Evolutionary conservation across 1,284 basidiomycete species (phyloP), one percentile per base, ranked within the genome.

Genomic region (Ceratorhiza oryzae-sativae): DNA sequence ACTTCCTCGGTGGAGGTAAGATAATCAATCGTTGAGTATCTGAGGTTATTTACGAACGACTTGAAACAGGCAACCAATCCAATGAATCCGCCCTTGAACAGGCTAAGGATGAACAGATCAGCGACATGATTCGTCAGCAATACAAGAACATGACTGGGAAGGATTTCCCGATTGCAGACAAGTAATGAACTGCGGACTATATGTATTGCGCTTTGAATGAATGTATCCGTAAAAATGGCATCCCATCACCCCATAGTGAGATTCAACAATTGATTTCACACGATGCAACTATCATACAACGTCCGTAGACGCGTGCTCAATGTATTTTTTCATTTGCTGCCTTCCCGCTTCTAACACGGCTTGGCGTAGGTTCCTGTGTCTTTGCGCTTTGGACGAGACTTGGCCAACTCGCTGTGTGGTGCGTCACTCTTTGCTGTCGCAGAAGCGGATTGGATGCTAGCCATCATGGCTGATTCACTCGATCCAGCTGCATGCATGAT

Each of bases 41-140:
- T 34, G 8, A 18, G 20, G 10, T 27, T 0, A 32, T 6, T n/a
- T 55, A 3, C 63, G 53, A 23, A 67, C 32, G 18, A 10, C 30
- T 20, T 2, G 3, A 20, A 10, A 30, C 23, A 70, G 67, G 67
- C 30, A 42, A 59, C 42, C 75, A 76, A 68, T 56, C 62, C 49
- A 76, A 76, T 67, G 75, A 76, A 42, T 73, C 74, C 23, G 74
- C 74, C 27, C 41, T 71, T 18, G 75, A 76, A 55, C 75, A 76
- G 59, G 56, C 68, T 23, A 75, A 76, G 48, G 75, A 76, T 48
- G 75, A 76, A 41, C 71, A 73, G 63, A 73, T 75, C 58, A 72
- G 70, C 41, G 75, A 76, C 55, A 51, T 59, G 15, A 76, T 76
- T 39, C 70, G 75, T 39, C 20, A 27, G 15, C 65, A 72, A 46